Base-by-base conservation (phyloP, 495 filamentous ascomycete species). In the Ascodesmis nigricans region DNA sequence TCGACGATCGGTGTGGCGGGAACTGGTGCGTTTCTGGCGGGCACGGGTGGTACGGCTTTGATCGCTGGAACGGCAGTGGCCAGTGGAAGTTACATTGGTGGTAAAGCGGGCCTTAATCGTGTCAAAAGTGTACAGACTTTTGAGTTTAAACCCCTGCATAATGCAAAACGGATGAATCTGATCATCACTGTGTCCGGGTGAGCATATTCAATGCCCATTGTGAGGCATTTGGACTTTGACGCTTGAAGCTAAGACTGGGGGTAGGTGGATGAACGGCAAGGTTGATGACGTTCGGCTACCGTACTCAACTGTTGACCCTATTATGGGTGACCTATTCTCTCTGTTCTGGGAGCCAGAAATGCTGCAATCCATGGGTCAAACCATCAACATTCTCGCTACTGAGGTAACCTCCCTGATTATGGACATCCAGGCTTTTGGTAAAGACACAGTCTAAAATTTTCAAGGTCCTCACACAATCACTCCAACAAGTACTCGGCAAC, bases 311-410 rank as follows among this genome's bases (percentile, higher is more conserved):
- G 73, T 99, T 2, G 83, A 95, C 54, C 82, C 87, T 0, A 69
- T 93, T 39, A 95, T 99, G 87, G 87, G 87, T 21, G 87, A 99
- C 58, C 67, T 99, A 14, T 99, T 95, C 56, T 95, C 90, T 0
- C 72, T 99, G 5, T 61, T 84, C 34, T 99, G 90, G 90, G 87
- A 99, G 54, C 90, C 87, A 3, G 87, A 99, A 44, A 91, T 99
- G 83, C 65, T 99, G 42, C 75, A 67, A 29, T 87, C 76, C 49
- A 95, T 92, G 78, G 87, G 87, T 63, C 75, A 81, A 35, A 99
- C 87, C 15, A 95, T 99, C 45, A 91, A 92, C 44, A 93, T 99
- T 53, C 63, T 99, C 29, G 87, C 90, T 35, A 93, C 90, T 25
- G 87, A 99, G 70, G 81, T 90, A 58, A 58, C 65, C 16, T 28